phyloP scores from a whole-genome alignment of 2,329 filamentous ascomycete species.

The Pseudogymnoascus pannorum region DNA sequence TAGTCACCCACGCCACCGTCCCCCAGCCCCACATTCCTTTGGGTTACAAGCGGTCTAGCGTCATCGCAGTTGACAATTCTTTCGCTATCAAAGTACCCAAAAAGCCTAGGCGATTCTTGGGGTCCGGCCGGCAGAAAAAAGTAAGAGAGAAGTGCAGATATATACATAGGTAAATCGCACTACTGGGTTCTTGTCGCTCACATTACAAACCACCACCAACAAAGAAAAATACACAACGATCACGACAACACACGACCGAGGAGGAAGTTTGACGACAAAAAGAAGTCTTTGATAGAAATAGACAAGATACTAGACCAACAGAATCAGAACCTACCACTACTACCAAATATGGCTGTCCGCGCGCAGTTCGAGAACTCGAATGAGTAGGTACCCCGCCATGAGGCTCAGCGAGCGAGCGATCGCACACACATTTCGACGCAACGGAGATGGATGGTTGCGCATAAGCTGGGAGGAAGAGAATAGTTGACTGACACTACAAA shows the following conservation, averaged over 20 bases:
- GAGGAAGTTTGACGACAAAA: not conserved
- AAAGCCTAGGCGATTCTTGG: not conserved
- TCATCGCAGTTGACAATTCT: not conserved
- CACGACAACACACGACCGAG: not conserved
- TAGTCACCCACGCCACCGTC: not conserved
- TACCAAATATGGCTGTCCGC: slow-evolving; percentile 55
- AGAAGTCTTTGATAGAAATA: no score
- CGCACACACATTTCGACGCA: slow-evolving; percentile 10
- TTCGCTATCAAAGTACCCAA: not conserved
- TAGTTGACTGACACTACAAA: not conserved
- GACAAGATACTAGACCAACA: not conserved
- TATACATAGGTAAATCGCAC: not conserved
- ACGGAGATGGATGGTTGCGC: not conserved
- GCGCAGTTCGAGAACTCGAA: slow-evolving; percentile 85
- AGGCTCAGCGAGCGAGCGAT: slow-evolving; percentile 15
- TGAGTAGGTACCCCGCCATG: slow-evolving; percentile 52
- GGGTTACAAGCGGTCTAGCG: no score
- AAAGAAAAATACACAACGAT: not conserved
- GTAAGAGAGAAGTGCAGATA: not conserved
- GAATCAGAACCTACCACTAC: not conserved
- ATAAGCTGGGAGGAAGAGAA: not conserved
- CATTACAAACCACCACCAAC: not conserved
- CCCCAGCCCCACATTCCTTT: no score
- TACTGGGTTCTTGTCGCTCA: no score
- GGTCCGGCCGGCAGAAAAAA: no score